Evolutionary conservation across 2,329 filamentous ascomycete genomes (phyloP).

Genomic region (Ceratocystis variospora): DNA sequence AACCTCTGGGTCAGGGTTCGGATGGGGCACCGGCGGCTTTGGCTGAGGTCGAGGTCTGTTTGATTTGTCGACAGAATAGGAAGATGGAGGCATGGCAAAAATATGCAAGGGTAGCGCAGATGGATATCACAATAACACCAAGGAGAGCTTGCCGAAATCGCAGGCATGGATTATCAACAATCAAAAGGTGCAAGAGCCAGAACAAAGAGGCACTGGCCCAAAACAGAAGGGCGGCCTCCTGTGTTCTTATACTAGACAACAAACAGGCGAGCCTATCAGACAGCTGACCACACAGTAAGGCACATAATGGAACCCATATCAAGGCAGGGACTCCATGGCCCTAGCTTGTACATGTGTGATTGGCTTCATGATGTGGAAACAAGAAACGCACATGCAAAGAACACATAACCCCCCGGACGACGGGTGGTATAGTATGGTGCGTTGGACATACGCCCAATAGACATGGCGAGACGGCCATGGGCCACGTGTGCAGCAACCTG

Average conservation of each 20-base stretch:
- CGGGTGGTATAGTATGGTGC: background rate
- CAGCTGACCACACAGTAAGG: background rate
- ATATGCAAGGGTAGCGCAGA: too few relatives aligned
- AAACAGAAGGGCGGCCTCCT: background rate
- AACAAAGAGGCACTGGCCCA: background rate
- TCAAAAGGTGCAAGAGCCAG: background rate
- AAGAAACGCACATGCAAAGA: background rate
- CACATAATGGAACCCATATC: background rate
- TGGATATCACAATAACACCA: background rate
- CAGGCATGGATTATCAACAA: background rate
- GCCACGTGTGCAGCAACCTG: too few relatives aligned
- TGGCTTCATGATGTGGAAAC: background rate
- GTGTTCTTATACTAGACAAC: background rate
- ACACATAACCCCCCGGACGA: too few relatives aligned
- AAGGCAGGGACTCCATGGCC: background rate
- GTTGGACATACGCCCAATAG: too few relatives aligned
- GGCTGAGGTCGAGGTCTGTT: slow-evolving; percentile 25
- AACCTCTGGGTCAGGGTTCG: slow-evolving; percentile 22
- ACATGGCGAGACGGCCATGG: too few relatives aligned
- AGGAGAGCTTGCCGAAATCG: background rate
- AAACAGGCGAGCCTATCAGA: background rate
- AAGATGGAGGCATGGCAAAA: background rate
- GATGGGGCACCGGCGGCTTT: slow-evolving; percentile 25
- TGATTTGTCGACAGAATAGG: slow-evolving; percentile 4
- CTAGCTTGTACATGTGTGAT: background rate